A percentile compares a stretch with the other conserved stretches of the same genome.
Conservation (phyloP, 2,329 filamentous ascomycete species). For the Cyclaneusma minus region DNA sequence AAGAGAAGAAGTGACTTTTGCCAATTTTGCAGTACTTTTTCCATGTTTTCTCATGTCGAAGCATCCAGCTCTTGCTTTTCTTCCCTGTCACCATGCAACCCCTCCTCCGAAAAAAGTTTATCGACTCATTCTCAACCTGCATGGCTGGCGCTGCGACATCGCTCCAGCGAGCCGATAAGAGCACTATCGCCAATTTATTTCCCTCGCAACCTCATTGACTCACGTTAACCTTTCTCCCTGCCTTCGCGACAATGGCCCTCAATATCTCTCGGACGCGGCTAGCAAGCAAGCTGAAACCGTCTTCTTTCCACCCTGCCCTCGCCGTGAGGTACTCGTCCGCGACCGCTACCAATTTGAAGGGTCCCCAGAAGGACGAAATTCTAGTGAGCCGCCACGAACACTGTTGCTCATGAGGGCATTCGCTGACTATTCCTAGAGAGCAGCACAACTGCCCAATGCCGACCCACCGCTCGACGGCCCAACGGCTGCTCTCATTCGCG, state of each 20-base stretch:
- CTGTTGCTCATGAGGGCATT: no score
- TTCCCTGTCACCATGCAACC: background rate
- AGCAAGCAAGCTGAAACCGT: no score
- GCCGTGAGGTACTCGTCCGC: no score
- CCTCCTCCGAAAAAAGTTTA: conserved; percentile 3
- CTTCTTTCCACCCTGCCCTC: no score
- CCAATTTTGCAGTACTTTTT: conserved; percentile 25
- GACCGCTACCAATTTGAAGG: no score
- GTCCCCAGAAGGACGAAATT: no score
- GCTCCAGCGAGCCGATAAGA: conserved; percentile 5
- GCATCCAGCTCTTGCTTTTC: background rate
- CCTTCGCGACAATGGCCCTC: no score
- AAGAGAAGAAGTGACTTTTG: conserved; percentile 28
- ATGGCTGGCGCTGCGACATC: conserved; percentile 1
- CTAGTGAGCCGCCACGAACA: no score
- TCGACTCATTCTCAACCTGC: conserved; percentile 6
- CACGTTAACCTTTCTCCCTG: no score
- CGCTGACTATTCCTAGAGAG: conserved; percentile 10
- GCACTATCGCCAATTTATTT: conserved; percentile 20
- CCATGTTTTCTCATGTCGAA: conserved; percentile 22
- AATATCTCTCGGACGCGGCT: no score
- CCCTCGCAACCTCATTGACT: no score
- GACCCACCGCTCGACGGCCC: conserved; percentile 61
- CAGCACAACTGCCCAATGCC: conserved; percentile 40
- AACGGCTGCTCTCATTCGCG: conserved; percentile 58